Base-by-base conservation (phyloP, 1,284 basidiomycete species). In the Puccinia brachypodii region DNA sequence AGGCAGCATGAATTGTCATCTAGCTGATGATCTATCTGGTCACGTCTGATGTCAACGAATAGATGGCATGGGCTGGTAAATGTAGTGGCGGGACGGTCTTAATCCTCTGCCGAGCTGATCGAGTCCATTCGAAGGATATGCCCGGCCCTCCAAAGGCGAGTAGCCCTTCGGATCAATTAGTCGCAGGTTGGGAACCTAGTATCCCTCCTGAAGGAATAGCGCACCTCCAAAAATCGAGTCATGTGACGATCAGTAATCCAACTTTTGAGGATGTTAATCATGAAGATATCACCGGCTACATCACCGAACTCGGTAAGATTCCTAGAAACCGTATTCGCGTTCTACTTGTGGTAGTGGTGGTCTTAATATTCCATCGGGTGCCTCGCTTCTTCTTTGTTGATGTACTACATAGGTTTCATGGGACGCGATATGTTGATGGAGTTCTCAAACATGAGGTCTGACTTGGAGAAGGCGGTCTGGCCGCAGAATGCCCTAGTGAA, bases 31-130 rank as follows among this genome's bases (percentile, higher is more conserved):
- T 56, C 50, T n/a, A n/a, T n/a, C n/a, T n/a, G n/a, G n/a, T n/a
- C n/a, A 25, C 36, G n/a, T 44, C 2, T 44, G 36, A 19, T 40
- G 25, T 69, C 28, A 31, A 28, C 28, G n/a, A n/a, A n/a, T n/a
- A 80, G 78, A 80, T 80, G 78, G 78, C 78, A 31, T 80, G 78
- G 78, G 78, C 78, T 13, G 69, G 53, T 60, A 80, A 73, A 50
- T 38, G 36, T n/a, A 80, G 78, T 42, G 78, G 69, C n/a, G 78
- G 69, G 31, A 47, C 58, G 4, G 78, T 80, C 25, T 60, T 80
- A 16, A 50, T 80, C 25, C 47, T 80, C 6, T 72, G 50, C 33
- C 66, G 78, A 72, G 78, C 69, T 44, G 78, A 80, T 80, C 47
- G 78, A 42, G 40, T 80, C 6, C 78, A 72, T 42, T 73, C 78